Percentiles rank a stretch among this genome's conserved stretches.
Evolutionary conservation across 2,329 filamentous ascomycete genomes (phyloP).

Genomic region (Monosporascus sp.): DNA sequence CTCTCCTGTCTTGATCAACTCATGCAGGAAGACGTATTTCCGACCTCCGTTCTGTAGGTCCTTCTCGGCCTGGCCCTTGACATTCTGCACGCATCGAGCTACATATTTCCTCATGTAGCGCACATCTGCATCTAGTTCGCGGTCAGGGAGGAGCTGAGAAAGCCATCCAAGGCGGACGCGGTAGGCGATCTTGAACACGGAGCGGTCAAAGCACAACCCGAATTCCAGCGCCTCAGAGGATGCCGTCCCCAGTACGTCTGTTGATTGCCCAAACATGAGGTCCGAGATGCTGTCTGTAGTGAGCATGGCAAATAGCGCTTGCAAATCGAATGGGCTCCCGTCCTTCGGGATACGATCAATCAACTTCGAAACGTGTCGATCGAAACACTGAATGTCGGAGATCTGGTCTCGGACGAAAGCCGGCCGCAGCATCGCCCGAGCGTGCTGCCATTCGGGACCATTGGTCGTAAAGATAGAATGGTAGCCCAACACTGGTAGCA

Average conservation of each 20-base stretch:
- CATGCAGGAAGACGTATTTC: conserved; percentile 52
- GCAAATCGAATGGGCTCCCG: conserved; percentile 54
- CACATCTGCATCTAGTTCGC: conserved; percentile 33
- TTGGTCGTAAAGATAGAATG: conserved; percentile 52
- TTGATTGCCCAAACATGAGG: conserved; percentile 51
- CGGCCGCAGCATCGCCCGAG: conserved; percentile 47
- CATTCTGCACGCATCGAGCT: conserved; percentile 30
- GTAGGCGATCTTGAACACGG: conserved; percentile 33
- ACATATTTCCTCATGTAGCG: conserved; percentile 42
- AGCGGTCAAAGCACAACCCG: conserved; percentile 42
- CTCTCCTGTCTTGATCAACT: conserved; percentile 44
- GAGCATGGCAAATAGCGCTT: conserved; percentile 58
- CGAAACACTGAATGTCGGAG: conserved; percentile 66
- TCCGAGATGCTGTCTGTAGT: conserved; percentile 64
- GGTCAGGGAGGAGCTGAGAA: conserved; percentile 28
- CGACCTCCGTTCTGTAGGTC: conserved; percentile 31
- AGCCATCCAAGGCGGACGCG: conserved; percentile 38
- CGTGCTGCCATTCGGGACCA: conserved; percentile 47
- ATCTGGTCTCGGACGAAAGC: conserved; percentile 50
- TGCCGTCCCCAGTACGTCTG: conserved; percentile 32
- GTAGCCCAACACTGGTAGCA: conserved; percentile 40
- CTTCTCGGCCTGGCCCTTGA: conserved; percentile 26
- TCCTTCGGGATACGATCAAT: conserved; percentile 54
- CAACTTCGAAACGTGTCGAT: conserved; percentile 59
- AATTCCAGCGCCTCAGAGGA: conserved; percentile 37